Percentiles rank a stretch among this genome's conserved stretches.
Conservation (phyloP, 2,329 filamentous ascomycete species). For the Penicillium sp. region DNA sequence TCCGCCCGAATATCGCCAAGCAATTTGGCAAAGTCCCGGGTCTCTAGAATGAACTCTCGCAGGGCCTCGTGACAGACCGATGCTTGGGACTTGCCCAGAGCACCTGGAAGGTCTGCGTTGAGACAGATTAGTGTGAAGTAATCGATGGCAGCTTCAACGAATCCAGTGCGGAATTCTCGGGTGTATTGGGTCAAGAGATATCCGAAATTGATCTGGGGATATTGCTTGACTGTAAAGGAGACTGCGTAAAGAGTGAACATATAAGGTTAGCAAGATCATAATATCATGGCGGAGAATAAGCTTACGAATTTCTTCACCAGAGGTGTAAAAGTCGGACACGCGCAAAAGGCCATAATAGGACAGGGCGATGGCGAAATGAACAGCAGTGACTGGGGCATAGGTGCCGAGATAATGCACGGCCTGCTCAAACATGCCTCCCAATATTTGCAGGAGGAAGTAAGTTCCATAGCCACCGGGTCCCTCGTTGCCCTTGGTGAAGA, state of each 20-base stretch:
- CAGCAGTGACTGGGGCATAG: slow-evolving; percentile 87
- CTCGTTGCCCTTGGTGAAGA: slow-evolving; percentile 81
- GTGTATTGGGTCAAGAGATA: slow-evolving; percentile 95
- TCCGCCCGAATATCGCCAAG: slow-evolving; percentile 88
- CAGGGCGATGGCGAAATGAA: slow-evolving; percentile 89
- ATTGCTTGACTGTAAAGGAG: slow-evolving; percentile 52
- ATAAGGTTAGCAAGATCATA: slow-evolving; percentile 10
- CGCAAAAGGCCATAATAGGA: slow-evolving; percentile 86
- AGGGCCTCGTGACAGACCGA: slow-evolving; percentile 87
- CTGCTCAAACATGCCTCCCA: slow-evolving; percentile 91
- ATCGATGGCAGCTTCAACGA: slow-evolving; percentile 85
- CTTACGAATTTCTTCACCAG: slow-evolving; percentile 66
- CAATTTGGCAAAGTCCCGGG: slow-evolving; percentile 88
- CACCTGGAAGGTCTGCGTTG: slow-evolving; percentile 75
- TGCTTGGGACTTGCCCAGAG: slow-evolving; percentile 72
- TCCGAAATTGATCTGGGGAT: slow-evolving; percentile 87
- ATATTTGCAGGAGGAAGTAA: slow-evolving; percentile 87
- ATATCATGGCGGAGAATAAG: slow-evolving; percentile 10
- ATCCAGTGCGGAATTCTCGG: slow-evolving; percentile 86
- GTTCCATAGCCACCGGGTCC: slow-evolving; percentile 79
- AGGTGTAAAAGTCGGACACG: slow-evolving; percentile 74
- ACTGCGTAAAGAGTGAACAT: slow-evolving; percentile 37
- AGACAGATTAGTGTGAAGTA: slow-evolving; percentile 90
- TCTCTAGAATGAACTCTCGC: slow-evolving; percentile 93
- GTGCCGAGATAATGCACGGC: slow-evolving; percentile 87